Evolutionary conservation across 2,329 filamentous ascomycete genomes (phyloP), one percentile per base, ranked within the genome.

Genomic region (Penicillium occitanis): DNA sequence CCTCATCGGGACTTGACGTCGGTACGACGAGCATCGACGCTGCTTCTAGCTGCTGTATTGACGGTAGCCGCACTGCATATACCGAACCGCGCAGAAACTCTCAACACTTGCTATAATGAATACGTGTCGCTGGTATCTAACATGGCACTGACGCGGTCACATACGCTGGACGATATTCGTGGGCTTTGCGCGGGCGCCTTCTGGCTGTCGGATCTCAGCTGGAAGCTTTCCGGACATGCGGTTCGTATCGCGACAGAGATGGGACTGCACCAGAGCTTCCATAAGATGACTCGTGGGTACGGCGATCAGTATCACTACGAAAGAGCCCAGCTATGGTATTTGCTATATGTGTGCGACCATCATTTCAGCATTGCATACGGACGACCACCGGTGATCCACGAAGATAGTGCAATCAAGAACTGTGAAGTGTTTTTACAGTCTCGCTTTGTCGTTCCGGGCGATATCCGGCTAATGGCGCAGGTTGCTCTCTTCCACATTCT

Each of bases 321-420:
- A 66, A 82, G 83, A 42, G 81, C 87, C 3, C 80, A 87, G 22
- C 74, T 89, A 13, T 89, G 87, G 87, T 89, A 88, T 72, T 73
- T 88, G 40, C 75, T 88, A 0, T 90, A 89, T 70, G 86, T 88
- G 1, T 89, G 87, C 70, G 87, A 90, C 70, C 87, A 88, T 68
- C 87, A 90, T 72, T 85, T 89, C 33, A 86, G 85, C 19, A 88
- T 87, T 25, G 77, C 87, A 0, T 88, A 89, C 63, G 85, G 86
- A 1, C 79, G 87, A 2, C 84, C 85, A 1, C 83, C 85, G 0
- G 83, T 87, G 8, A 84, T 88, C 0, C 83, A 85, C 33, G 86
- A 88, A 61, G 85, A 88, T 63, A 75, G 80, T 14, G 83, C 84
- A 0, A 85, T 88, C 46, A 82, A 85, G 60, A 85, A 85, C 5